Evolutionary conservation across 1,284 basidiomycete genomes (phyloP).

Genomic region (Malassezia obtusa): DNA sequence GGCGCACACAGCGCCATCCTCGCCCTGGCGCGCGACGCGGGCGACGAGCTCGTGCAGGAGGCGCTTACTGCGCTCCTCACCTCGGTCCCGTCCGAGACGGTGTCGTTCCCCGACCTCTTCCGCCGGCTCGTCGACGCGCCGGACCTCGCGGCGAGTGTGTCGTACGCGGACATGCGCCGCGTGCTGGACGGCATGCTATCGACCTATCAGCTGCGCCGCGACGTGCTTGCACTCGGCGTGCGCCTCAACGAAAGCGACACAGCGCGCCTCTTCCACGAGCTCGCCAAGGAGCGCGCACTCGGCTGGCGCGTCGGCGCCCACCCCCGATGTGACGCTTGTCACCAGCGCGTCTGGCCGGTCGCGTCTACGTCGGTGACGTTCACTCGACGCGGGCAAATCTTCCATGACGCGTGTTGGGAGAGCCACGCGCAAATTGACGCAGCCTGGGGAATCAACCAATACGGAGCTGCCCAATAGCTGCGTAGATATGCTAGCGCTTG

Average conservation of each 20-base stretch:
- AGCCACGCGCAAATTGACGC: not conserved
- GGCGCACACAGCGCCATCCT: not conserved
- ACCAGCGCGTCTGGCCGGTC: not conserved
- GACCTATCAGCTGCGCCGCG: slow-evolving; percentile 79
- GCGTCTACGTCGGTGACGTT: not conserved
- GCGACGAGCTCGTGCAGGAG: slow-evolving; percentile 57
- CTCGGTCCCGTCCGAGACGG: slow-evolving; percentile 65
- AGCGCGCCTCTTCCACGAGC: slow-evolving; percentile 12
- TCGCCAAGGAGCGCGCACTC: slow-evolving; percentile 5
- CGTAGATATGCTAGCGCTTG: too few species aligned
- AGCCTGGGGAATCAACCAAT: too few species aligned
- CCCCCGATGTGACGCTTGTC: not conserved
- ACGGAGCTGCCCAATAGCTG: too few species aligned
- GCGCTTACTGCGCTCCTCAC: slow-evolving; percentile 64
- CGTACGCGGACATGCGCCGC: slow-evolving; percentile 77
- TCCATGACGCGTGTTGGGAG: not conserved
- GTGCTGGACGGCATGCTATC: slow-evolving; percentile 89
- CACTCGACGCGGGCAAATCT: not conserved
- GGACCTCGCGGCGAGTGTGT: slow-evolving; percentile 17
- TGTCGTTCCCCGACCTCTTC: slow-evolving; percentile 85
- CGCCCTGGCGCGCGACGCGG: not conserved
- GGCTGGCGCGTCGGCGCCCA: not conserved
- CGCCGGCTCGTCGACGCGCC: slow-evolving; percentile 65
- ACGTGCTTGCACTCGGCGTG: slow-evolving; percentile 57
- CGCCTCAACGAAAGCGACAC: slow-evolving; percentile 7